Evolutionary conservation across 208 protist species (phyloP).

Genomic region (Trypanosoma brucei): DNA sequence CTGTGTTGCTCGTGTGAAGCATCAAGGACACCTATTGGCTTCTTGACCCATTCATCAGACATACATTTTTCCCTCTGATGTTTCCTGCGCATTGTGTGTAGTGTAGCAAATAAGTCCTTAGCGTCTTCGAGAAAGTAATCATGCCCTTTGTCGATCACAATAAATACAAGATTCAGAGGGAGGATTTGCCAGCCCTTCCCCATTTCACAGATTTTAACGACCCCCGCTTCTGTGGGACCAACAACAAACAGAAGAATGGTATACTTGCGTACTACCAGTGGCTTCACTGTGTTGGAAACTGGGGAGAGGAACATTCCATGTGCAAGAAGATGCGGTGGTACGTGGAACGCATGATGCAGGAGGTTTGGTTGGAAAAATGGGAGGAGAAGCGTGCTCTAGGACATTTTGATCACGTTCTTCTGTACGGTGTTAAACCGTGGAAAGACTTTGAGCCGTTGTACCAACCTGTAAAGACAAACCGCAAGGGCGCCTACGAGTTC

Average conservation of each 20-base stretch:
- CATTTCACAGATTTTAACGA: conserved; percentile 88
- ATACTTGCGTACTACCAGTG: conserved; percentile 89
- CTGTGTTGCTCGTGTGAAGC: too few species aligned
- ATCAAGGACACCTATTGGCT: too few species aligned
- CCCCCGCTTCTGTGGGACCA: conserved; percentile 58
- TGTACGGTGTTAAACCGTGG: conserved; percentile 85
- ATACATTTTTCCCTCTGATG: neutral
- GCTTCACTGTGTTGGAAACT: conserved; percentile 90
- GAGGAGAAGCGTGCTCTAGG: conserved; percentile 86
- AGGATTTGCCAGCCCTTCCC: conserved; percentile 71
- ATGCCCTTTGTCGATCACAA: conserved; percentile 84
- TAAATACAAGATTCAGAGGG: conserved; percentile 82
- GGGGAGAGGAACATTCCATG: conserved; percentile 89
- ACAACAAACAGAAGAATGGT: conserved; percentile 84
- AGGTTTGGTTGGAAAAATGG: conserved; percentile 85
- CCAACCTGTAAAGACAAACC: conserved; percentile 86
- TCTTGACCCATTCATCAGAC: too few species aligned
- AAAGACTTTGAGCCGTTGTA: conserved; percentile 89
- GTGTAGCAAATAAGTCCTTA: neutral
- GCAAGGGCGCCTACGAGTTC: conserved; percentile 88
- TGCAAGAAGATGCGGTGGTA: conserved; percentile 92
- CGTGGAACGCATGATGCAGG: conserved; percentile 86
- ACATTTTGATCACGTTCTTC: conserved; percentile 84
- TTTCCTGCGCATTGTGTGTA: neutral
- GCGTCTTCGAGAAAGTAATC: conserved; percentile 17